Conservation (phyloP, 2,329 filamentous ascomycete genomes). For the Aspergillus hortae region DNA sequence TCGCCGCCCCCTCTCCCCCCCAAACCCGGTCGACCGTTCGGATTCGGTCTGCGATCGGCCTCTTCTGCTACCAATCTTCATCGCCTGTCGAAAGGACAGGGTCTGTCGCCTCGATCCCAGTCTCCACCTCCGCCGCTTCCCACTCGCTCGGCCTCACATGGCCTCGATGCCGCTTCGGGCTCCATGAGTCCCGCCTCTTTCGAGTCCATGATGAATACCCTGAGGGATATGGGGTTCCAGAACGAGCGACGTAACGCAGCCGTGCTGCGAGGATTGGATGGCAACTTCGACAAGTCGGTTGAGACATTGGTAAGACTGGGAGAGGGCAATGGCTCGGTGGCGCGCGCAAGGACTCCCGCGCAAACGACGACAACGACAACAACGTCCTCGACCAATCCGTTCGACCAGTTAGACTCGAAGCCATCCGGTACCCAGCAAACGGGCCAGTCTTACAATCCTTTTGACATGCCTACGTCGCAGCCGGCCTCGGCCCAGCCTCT, state of each 20-base stretch:
- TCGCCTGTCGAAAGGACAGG: slow-evolving; percentile 56
- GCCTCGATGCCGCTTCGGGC: slow-evolving; percentile 66
- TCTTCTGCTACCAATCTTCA: slow-evolving; percentile 67
- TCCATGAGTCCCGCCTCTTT: slow-evolving; percentile 45
- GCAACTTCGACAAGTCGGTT: slow-evolving; percentile 80
- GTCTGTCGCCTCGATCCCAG: slow-evolving; percentile 24
- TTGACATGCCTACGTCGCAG: slow-evolving; percentile 46
- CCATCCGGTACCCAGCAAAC: slow-evolving; percentile 27
- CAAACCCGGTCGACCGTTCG: slow-evolving; percentile 59
- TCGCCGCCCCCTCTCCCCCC: slow-evolving; percentile 57
- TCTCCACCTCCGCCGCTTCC: slow-evolving; percentile 25
- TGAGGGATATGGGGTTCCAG: slow-evolving; percentile 88
- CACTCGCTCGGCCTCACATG: slow-evolving; percentile 32
- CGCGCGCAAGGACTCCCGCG: slow-evolving; percentile 56
- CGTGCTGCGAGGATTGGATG: slow-evolving; percentile 76
- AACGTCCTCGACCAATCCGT: slow-evolving; percentile 59
- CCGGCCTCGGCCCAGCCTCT: slow-evolving; percentile 40
- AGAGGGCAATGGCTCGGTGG: slow-evolving; percentile 54
- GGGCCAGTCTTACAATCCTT: slow-evolving; percentile 62
- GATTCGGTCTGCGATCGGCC: slow-evolving; percentile 63
- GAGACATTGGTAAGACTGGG: slow-evolving; percentile 81
- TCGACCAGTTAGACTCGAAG: slow-evolving; percentile 53
- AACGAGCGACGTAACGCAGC: slow-evolving; percentile 78
- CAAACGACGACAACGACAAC: slow-evolving; percentile 18
- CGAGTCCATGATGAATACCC: slow-evolving; percentile 70